Base-by-base conservation (phyloP, 2,329 filamentous ascomycete species). In the Grosmannia huntii region DNA sequence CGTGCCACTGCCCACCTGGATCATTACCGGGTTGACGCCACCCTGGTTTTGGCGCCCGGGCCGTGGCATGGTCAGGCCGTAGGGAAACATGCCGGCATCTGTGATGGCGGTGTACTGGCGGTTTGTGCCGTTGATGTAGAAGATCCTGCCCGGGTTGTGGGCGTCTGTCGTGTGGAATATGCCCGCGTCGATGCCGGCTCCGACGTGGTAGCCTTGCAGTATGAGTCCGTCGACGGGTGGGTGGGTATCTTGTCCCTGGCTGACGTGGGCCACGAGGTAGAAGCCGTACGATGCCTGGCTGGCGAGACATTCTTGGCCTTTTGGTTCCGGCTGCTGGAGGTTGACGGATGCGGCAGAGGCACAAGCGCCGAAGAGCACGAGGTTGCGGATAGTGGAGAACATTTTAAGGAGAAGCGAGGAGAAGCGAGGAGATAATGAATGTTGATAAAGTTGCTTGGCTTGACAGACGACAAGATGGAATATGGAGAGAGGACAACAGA, bases 61-160 rank as follows among this genome's bases (percentile, higher is more conserved):
- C 6, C 52, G 52, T 44, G 68, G 65, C 12, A 72, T 63, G 21
- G 62, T 64, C 59, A 77, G 64, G 53, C 71, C 73, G 41, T 65
- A 69, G 4, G 75, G 72, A 57, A 66, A 70, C 36, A 72, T 73
- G 21, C 68, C 68, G 21, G 25, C 36, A 60, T 77, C 75, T 28
- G 70, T 71, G 33, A 78, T 57, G 55, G 75, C 65, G 49, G 70
- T 69, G 21, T 52, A 21, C 64, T 65, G 21, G 64, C 62, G 7
- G 71, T 62, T 46, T 74, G 69, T 7, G 63, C 73, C 75, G 63
- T 80, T 80, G 59, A 75, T 67, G 70, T 79, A 80, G 64, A 79
- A 80, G 59, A 74, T 63, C 54, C 68, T 67, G 14, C 6, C 65
- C 66, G 16, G 57, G 54, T 48, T 53, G 5, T 51, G 57, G 11